phyloP scores from a whole-genome alignment of 306 rosid species.

The Cicer pinnatifidum region DNA sequence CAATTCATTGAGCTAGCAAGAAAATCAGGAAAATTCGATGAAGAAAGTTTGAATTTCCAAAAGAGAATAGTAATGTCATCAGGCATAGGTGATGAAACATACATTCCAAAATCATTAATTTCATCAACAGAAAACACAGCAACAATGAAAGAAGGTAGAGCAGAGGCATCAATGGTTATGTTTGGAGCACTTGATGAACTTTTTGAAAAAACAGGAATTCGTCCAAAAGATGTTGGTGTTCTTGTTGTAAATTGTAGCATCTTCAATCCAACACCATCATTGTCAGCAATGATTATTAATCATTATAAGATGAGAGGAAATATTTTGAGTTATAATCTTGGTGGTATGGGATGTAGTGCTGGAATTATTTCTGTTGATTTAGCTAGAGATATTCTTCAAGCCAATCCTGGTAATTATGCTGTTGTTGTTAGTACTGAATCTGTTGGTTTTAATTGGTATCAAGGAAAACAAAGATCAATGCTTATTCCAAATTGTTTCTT shows the following conservation, averaged over 20 bases:
- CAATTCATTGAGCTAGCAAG: slow-evolving; percentile 75
- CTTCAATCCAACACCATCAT: slow-evolving; percentile 93
- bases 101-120: slow-evolving; percentile 73
- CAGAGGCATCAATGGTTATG: slow-evolving; percentile 84
- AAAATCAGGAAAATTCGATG: slow-evolving; percentile 83
- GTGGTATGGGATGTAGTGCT: slow-evolving; percentile 98
- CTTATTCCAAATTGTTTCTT: slow-evolving; percentile 85
- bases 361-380: slow-evolving; percentile 83
- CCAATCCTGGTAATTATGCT: slow-evolving; percentile 81
- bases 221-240: slow-evolving; percentile 85
- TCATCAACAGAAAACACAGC: slow-evolving; percentile 58
- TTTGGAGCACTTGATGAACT: slow-evolving; percentile 95
- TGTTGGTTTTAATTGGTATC: slow-evolving; percentile 93
- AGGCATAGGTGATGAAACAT: slow-evolving; percentile 88
- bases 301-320: slow-evolving; percentile 98
- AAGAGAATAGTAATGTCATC: slow-evolving; percentile 70
- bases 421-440: slow-evolving; percentile 90
- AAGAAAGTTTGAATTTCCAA: slow-evolving; percentile 69
- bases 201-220: slow-evolving; percentile 73
- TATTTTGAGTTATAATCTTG: slow-evolving; percentile 86
- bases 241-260: slow-evolving; percentile 93
- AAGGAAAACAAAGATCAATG: slow-evolving; percentile 84
- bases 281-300: slow-evolving; percentile 96
- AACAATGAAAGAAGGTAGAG: slow-evolving; percentile 93
- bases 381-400: slow-evolving; percentile 84